A percentile compares a stretch with the other conserved stretches of the same genome.
phyloP scores from a whole-genome alignment of 2,329 filamentous ascomycete species.

The Ophiosphaerella narmari region DNA sequence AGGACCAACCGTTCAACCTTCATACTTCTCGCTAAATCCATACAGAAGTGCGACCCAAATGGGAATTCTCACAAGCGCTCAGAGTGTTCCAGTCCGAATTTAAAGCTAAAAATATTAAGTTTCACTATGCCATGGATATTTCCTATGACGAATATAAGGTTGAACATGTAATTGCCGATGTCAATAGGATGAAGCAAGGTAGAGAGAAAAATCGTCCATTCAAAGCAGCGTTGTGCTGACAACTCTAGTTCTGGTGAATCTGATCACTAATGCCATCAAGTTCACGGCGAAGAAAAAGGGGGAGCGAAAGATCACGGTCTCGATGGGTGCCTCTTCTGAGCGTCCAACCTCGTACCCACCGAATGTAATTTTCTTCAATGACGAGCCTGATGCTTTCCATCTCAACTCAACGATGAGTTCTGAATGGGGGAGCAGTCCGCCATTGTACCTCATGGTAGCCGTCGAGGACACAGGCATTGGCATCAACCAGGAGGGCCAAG shows the following conservation, averaged over 20 bases:
- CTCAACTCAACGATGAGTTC: conserved; percentile 48
- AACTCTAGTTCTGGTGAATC: conserved; percentile 44
- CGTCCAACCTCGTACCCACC: conserved; percentile 50
- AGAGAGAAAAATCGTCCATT: background rate
- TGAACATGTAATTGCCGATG: conserved; percentile 46
- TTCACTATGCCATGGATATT: conserved; percentile 48
- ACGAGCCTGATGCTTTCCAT: conserved; percentile 42
- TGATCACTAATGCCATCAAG: conserved; percentile 55
- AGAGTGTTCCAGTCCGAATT: conserved; percentile 50
- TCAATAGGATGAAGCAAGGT: conserved; percentile 47
- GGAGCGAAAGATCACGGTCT: conserved; percentile 47
- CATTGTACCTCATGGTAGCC: conserved; percentile 51
- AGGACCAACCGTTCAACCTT: conserved; percentile 5
- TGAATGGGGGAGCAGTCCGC: conserved; percentile 49
- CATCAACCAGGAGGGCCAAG: conserved; percentile 47
- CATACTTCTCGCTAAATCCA: conserved; percentile 3
- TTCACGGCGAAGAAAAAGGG: conserved; percentile 50
- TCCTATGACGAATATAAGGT: conserved; percentile 46
- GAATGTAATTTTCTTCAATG: conserved; percentile 51
- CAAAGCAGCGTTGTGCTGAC: conserved; percentile 6
- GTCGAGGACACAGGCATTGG: conserved; percentile 52
- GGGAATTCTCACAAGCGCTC: conserved; percentile 44
- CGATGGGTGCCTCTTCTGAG: conserved; percentile 45
- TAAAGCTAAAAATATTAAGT: conserved; percentile 43
- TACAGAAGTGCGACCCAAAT: conserved; percentile 39